These are phyloP conservation scores for Penicillium sp. DNA, from an alignment of 2,329 filamentous ascomycete species.

Conservation along the genomic window DNA sequence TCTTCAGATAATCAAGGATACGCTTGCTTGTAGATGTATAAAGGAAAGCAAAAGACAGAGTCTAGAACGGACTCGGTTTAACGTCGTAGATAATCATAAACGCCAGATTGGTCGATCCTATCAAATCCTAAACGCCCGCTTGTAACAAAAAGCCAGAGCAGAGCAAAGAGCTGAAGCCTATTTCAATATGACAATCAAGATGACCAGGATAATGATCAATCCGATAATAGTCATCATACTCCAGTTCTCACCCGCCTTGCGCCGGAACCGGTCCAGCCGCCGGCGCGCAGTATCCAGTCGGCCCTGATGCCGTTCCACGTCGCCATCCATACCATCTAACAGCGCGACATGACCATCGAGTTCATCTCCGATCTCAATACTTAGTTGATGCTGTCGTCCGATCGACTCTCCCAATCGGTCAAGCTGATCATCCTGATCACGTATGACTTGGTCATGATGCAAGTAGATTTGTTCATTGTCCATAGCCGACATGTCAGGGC, in stretches of 20 bases:
- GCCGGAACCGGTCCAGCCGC: constrained; percentile 69
- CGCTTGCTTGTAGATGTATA: constrained; percentile 7
- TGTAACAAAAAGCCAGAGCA: constrained; percentile 5
- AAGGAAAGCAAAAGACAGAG: neutral
- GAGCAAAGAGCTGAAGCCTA: constrained; percentile 35
- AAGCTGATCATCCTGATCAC: constrained; percentile 92
- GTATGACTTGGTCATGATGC: constrained; percentile 77
- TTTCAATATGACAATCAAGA: constrained; percentile 82
- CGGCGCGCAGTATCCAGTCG: constrained; percentile 74
- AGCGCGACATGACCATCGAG: constrained; percentile 85
- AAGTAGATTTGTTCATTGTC: constrained; percentile 83
- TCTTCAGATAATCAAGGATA: neutral
- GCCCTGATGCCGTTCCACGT: constrained; percentile 76
- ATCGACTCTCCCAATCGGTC: constrained; percentile 85
- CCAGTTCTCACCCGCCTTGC: constrained; percentile 79
- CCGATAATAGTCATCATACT: constrained; percentile 81
- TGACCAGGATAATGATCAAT: constrained; percentile 76
- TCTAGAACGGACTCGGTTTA: neutral
- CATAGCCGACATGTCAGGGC: constrained; percentile 56
- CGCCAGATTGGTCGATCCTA: constrained; percentile 2
- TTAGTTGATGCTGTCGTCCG: constrained; percentile 83
- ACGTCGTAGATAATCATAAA: neutral
- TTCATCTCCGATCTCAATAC: constrained; percentile 95
- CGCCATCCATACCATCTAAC: constrained; percentile 83
- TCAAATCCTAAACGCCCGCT: constrained; percentile 22